Percentiles rank a stretch among this genome's conserved stretches.
Conservation (phyloP, 176 grass and related monocot genomes). For the Alopecurus myosuroides region DNA sequence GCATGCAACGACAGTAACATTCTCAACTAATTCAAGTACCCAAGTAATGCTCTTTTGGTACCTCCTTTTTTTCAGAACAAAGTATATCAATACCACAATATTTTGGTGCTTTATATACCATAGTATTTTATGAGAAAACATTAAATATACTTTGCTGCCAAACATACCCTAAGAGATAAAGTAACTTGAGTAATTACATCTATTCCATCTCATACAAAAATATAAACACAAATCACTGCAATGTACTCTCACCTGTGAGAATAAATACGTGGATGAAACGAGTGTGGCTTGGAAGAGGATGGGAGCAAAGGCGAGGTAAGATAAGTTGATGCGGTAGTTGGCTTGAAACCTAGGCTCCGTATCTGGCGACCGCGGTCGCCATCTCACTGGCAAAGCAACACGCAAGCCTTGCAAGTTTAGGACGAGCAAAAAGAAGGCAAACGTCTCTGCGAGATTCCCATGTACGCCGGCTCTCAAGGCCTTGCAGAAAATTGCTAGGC, state of each 20-base stretch:
- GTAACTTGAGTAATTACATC: neutral
- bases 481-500: neutral
- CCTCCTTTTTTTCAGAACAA: too few relatives aligned
- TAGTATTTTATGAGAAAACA: too few relatives aligned
- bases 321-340: neutral
- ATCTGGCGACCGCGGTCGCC: neutral
- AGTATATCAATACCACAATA: too few relatives aligned
- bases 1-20: neutral
- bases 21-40: neutral
- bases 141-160: too few relatives aligned
- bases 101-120: too few relatives aligned
- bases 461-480: neutral
- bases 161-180: neutral
- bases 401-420: neutral
- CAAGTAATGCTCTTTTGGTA: too few relatives aligned
- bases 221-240: neutral
- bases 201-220: neutral
- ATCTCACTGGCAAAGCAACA: neutral
- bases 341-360: neutral
- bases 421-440: neutral
- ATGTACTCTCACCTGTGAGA: neutral
- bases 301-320: neutral
- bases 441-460: neutral
- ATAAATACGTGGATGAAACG: neutral
- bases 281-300: neutral